Evolutionary conservation across 2,329 filamentous ascomycete genomes (phyloP), one percentile per base, ranked within the genome.

Genomic region (Fusarium sp.): DNA sequence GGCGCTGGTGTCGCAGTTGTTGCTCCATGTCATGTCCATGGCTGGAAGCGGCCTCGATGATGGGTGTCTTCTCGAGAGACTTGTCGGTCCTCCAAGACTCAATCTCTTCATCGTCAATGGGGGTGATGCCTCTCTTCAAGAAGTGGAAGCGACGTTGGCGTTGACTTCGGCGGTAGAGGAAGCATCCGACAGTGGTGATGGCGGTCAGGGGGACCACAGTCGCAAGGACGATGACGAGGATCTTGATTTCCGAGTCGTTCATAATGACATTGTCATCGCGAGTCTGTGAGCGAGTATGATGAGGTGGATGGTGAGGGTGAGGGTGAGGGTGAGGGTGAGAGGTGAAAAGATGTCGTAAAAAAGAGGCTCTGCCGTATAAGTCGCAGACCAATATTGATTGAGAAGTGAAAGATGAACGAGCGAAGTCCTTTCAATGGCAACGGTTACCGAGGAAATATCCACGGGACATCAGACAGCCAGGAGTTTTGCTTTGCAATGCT

Each of bases 51-150:
- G 66, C 67, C 62, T 77, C 73, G 35, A 72, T 69, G 42, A 77
- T 67, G n/a, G 62, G 82, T 14, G 76, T 74, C 77, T 83, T 81
- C 74, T 83, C 79, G 45, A 78, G 73, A 58, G 59, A 60, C 61
- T 78, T 79, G 62, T 82, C 83, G 31, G 82, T 81, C 77, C 89
- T 90, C 90, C 90, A 92, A 5, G 89, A 90, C 74, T 89, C 89
- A 67, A 92, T 92, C 79, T 92, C 90, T 69, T 91, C 89, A 75
- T 92, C 90, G 71, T 88, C 86, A 68, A 92, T 91, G 14, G 90
- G 90, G 0, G 89, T 89, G 52, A 89, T 88, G 57, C 88, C 89
- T 60, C 90, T 84, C 60, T 85, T 84, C 73, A 89, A 85, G 64
- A 90, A 83, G 5, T 82, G 83, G 29, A 80, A 76, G 54, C 79